Evolutionary conservation across 352 stramenopile genomes (phyloP).

Genomic region (Phytophthora europaea): DNA sequence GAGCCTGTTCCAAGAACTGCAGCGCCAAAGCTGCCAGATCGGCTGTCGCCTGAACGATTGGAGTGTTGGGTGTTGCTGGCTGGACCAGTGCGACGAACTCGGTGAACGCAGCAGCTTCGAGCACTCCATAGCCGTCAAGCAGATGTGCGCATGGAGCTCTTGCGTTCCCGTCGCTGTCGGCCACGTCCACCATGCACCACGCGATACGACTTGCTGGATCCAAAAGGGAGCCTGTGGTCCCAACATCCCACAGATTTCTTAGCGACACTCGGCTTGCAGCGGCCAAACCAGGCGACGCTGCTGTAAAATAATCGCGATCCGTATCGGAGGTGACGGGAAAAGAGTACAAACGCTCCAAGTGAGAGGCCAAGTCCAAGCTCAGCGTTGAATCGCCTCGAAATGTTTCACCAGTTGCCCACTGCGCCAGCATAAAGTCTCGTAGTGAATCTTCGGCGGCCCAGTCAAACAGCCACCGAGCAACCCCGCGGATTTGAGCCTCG

Average conservation of each 20-base stretch:
- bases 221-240: slow-evolving; percentile 47
- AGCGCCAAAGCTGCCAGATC: slow-evolving; percentile 54
- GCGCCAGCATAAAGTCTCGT: slow-evolving; percentile 49
- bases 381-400: slow-evolving; percentile 41
- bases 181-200: slow-evolving; percentile 55
- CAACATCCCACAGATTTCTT: slow-evolving; percentile 57
- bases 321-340: slow-evolving; percentile 22
- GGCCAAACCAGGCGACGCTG: slow-evolving; percentile 11
- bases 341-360: slow-evolving; percentile 40
- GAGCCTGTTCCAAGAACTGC: slow-evolving; percentile 44
- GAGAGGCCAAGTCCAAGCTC: slow-evolving; percentile 38
- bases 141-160: slow-evolving; percentile 41
- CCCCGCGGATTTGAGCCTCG: slow-evolving; percentile 47
- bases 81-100: slow-evolving; percentile 49
- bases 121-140: slow-evolving; percentile 49
- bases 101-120: slow-evolving; percentile 33
- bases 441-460: slow-evolving; percentile 59
- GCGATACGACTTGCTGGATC: slow-evolving; percentile 53
- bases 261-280: slow-evolving; percentile 26
- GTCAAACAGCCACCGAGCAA: slow-evolving; percentile 61
- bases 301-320: slow-evolving; percentile 27
- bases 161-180: slow-evolving; percentile 10
- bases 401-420: slow-evolving; percentile 62
- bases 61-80: slow-evolving; percentile 24
- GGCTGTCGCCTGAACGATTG: slow-evolving; percentile 29